These are phyloP conservation scores for Zymoseptoria brevis DNA, from an alignment of 2,329 filamentous ascomycete species.

Conservation along the genomic window DNA sequence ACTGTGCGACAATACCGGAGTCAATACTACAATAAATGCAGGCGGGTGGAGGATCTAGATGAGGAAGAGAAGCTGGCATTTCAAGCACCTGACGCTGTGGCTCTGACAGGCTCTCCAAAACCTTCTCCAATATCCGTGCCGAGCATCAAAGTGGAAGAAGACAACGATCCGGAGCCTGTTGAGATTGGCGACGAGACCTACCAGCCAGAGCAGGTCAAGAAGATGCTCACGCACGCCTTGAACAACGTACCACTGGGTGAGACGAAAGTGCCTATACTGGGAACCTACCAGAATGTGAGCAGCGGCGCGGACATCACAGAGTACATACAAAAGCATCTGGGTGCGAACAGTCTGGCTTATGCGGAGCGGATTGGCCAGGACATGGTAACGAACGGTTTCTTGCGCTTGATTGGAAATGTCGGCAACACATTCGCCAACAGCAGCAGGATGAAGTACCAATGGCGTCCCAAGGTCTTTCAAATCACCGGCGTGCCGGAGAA, in stretches of 20 bases:
- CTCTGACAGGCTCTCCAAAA: constrained; percentile 41
- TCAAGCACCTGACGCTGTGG: constrained; percentile 62
- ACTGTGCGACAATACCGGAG: constrained; percentile 85
- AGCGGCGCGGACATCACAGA: constrained; percentile 89
- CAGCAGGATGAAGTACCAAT: constrained; percentile 95
- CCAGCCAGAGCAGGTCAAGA: constrained; percentile 78
- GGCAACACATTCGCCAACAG: constrained; percentile 95
- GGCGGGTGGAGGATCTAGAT: constrained; percentile 88
- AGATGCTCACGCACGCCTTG: constrained; percentile 78
- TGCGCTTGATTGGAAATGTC: constrained; percentile 87
- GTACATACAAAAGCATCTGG: constrained; percentile 85
- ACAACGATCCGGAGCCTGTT: constrained; percentile 68
- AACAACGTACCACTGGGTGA: constrained; percentile 80
- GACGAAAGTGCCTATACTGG: constrained; percentile 89
- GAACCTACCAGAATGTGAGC: constrained; percentile 89
- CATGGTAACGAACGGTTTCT: constrained; percentile 73
- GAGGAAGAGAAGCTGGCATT: constrained; percentile 98
- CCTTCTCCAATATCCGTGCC: constrained; percentile 49
- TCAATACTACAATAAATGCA: constrained; percentile 98
- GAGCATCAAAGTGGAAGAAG: constrained; percentile 73
- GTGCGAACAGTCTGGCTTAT: constrained; percentile 74
- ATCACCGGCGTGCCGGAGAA: constrained; percentile 81
- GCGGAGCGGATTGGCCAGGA: constrained; percentile 94
- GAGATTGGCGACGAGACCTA: constrained; percentile 91
- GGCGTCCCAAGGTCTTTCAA: constrained; percentile 87